These are phyloP conservation scores for Penicillium canescens DNA, from an alignment of 495 filamentous ascomycete genomes.

Conservation along the genomic window DNA sequence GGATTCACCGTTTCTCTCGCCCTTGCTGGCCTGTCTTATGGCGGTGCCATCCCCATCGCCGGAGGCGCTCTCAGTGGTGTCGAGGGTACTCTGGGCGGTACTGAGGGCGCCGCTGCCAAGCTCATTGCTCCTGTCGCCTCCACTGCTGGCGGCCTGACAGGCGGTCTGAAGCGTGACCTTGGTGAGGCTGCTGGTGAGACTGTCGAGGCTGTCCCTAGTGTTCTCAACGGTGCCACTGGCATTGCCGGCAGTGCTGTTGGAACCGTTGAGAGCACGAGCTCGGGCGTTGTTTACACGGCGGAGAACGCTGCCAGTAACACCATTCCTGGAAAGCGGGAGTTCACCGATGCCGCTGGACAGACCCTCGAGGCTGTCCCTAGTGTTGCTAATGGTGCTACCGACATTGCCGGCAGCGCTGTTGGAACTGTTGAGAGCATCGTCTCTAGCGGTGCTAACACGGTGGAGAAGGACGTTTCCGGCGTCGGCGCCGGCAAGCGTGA, in stretches of 20 bases:
- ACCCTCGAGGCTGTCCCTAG: constrained; percentile 4
- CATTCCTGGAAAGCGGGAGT: constrained; percentile 2
- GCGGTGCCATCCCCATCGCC: constrained; percentile 15
- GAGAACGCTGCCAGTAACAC: constrained; percentile 13
- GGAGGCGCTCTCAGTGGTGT: neutral
- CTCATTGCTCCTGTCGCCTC: neutral
- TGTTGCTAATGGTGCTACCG: constrained; percentile 8
- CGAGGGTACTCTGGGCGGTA: constrained; percentile 2
- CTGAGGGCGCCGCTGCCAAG: constrained; percentile 1
- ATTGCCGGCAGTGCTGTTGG: constrained; percentile 17
- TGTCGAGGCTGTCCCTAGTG: constrained; percentile 8
- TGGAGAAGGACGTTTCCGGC: constrained; percentile 10
- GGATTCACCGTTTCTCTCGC: constrained; percentile 35
- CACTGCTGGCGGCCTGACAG: neutral
- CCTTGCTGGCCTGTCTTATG: constrained; percentile 17
- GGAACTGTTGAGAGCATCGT: constrained; percentile 12
- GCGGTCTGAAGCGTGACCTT: constrained; percentile 2
- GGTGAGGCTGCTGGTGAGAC: neutral
- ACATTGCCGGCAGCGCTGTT: constrained; percentile 3
- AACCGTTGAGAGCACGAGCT: constrained; percentile 17
- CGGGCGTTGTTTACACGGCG: constrained; percentile 14
- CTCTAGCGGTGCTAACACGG: constrained; percentile 11
- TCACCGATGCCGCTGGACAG: neutral
- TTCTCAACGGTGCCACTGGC: constrained; percentile 17
- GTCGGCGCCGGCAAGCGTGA: constrained; percentile 14